Conservation (phyloP, 2,329 filamentous ascomycete species). For the Thermomyces lanuginosus region DNA sequence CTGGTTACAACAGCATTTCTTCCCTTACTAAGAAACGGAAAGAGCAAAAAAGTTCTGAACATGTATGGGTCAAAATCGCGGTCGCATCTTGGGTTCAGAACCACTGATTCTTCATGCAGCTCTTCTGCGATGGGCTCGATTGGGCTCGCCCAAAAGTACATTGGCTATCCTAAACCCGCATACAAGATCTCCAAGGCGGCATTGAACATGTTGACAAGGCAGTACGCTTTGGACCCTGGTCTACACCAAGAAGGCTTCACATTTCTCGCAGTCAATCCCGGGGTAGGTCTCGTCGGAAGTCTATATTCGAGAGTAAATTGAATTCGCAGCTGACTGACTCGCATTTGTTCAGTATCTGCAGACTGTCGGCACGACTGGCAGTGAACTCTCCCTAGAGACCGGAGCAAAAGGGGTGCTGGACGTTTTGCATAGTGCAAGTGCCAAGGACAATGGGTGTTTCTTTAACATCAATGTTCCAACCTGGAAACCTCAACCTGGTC, state of each 20-base stretch:
- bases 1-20: slow-evolving; percentile 21
- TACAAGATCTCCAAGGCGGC: slow-evolving; percentile 35
- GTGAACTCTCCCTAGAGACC: slow-evolving; percentile 25
- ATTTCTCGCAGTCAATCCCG: slow-evolving; percentile 18
- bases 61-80: slow-evolving; percentile 24
- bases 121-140: slow-evolving; percentile 29
- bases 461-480: slow-evolving; percentile 19
- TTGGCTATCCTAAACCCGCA: slow-evolving; percentile 15
- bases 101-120: too few relatives aligned
- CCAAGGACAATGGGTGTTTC: slow-evolving; percentile 32
- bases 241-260: slow-evolving; percentile 19
- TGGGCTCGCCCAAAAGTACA: slow-evolving; percentile 9
- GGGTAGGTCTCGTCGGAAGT: slow-evolving; percentile 20
- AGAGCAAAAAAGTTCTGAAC: slow-evolving; percentile 27
- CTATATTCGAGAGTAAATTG: not conserved
- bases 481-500: slow-evolving; percentile 12
- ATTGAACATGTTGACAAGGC: slow-evolving; percentile 32
- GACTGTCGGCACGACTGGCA: slow-evolving; percentile 22
- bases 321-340: not conserved
- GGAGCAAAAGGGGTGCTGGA: slow-evolving; percentile 20
- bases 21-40: slow-evolving; percentile 18
- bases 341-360: slow-evolving; percentile 22
- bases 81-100: too few relatives aligned
- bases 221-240: slow-evolving; percentile 13
- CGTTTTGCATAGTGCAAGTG: slow-evolving; percentile 29